phyloP scores from a whole-genome alignment of 371 early-diverging fungal species.

The Mortierella sp. region DNA sequence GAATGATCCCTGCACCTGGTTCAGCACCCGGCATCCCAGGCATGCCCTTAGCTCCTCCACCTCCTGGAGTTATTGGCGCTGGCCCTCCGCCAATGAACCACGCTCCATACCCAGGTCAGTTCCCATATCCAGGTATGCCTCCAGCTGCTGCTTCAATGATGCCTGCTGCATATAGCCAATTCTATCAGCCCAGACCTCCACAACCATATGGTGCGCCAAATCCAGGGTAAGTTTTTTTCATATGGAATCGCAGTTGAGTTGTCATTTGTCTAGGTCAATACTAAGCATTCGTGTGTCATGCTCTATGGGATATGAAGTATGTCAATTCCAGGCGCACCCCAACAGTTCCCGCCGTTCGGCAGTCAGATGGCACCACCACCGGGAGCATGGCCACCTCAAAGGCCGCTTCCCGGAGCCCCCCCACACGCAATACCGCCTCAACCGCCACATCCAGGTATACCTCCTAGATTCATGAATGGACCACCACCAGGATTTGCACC shows the following conservation, averaged over 20 bases:
- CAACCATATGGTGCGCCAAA: constrained; percentile 38
- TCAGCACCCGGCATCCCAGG: constrained; percentile 9
- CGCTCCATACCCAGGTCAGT: constrained; percentile 51
- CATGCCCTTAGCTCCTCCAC: constrained; percentile 7
- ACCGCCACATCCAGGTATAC: constrained; percentile 33
- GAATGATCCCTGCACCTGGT: constrained; percentile 6
- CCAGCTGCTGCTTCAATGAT: constrained; percentile 54
- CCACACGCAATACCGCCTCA: constrained; percentile 26
- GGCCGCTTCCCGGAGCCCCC: constrained; percentile 35
- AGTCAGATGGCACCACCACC: constrained; percentile 40
- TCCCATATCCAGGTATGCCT: constrained; percentile 54
- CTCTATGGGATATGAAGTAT: constrained; percentile 15
- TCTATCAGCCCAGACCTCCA: constrained; percentile 48
- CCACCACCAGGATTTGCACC: constrained; percentile 37
- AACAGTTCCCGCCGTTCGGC: constrained; percentile 40
- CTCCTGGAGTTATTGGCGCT: constrained; percentile 15
- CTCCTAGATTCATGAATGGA: constrained; percentile 34
- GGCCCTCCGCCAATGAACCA: constrained; percentile 23
- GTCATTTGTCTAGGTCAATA: no score
- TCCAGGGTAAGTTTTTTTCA: constrained; percentile 34
- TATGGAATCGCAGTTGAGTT: no score
- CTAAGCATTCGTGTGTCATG: no score
- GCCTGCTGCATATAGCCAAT: constrained; percentile 56
- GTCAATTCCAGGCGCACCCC: constrained; percentile 41
- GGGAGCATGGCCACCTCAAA: constrained; percentile 45